Percentiles rank a stretch among this genome's conserved stretches.
Conservation (phyloP, 768 basidiomycete species). For the Amanita inopinata region DNA sequence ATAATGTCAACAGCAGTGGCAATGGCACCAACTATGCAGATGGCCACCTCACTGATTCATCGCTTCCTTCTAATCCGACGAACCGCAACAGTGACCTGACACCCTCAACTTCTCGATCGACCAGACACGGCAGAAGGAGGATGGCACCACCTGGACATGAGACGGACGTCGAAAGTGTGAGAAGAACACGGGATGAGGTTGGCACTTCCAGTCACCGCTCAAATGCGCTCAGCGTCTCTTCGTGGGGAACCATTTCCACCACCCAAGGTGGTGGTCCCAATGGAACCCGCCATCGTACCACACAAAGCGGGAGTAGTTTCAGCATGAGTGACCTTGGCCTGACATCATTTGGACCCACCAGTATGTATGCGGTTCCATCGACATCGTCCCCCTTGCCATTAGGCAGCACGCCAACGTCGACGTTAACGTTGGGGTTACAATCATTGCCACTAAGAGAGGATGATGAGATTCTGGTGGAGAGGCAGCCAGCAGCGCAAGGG, state of each 20-base stretch:
- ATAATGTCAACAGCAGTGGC: constrained; percentile 1
- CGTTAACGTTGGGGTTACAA: constrained; percentile 4
- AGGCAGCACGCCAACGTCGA: constrained; percentile 5
- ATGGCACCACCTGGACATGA: constrained; percentile 6
- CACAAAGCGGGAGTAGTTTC: not conserved
- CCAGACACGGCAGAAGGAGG: not conserved
- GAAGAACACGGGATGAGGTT: constrained; percentile 3
- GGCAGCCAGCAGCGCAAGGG: not conserved
- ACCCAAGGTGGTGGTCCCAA: not conserved
- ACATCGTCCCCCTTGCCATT: too few relatives aligned
- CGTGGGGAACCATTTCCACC: constrained; percentile 6
- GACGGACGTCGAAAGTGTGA: constrained; percentile 8
- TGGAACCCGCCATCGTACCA: not conserved
- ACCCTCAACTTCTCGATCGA: not conserved
- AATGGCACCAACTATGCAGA: not conserved
- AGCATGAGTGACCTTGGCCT: not conserved
- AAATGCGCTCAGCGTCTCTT: constrained; percentile 3
- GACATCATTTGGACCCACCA: constrained; percentile 5
- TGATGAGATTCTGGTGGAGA: constrained; percentile 8
- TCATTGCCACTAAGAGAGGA: constrained; percentile 7
- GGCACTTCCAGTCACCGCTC: not conserved
- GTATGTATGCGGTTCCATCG: constrained; percentile 7
- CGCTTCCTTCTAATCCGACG: not conserved
- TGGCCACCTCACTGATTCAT: not conserved
- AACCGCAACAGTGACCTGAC: not conserved